phyloP scores from a whole-genome alignment of 257 asterid species.

The Solanum lignicaule region DNA sequence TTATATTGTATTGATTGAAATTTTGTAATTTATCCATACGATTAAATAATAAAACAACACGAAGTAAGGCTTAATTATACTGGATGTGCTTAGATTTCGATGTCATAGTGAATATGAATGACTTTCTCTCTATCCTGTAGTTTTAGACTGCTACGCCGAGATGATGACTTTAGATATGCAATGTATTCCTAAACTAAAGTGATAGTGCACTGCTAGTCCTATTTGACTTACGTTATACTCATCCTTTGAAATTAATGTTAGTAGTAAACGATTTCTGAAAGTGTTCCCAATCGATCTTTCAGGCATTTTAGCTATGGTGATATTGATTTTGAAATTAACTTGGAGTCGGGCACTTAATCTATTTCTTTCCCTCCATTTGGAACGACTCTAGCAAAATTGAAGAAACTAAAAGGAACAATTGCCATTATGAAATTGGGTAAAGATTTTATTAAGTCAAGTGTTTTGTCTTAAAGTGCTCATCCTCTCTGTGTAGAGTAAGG shows the following conservation, averaged over 20 bases:
- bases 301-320: not conserved
- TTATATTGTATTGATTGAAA: not conserved
- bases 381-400: not conserved
- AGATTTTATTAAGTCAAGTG: no score
- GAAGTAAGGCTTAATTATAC: not conserved
- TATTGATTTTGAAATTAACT: not conserved
- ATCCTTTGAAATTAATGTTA: not conserved
- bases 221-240: not conserved
- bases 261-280: no score
- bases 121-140: no score
- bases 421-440: not conserved
- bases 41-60: not conserved
- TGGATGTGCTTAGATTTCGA: not conserved
- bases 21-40: not conserved
- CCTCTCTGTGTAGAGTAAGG: no score
- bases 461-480: no score
- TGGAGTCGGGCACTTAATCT: not conserved
- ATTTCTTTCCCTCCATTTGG: not conserved
- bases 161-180: not conserved
- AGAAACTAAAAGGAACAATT: not conserved
- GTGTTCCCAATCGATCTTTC: accelerated
- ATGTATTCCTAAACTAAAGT: not conserved
- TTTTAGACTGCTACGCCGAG: no score
- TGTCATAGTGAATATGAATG: no score
- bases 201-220: not conserved